phyloP scores from a whole-genome alignment of 2,329 filamentous ascomycete species.

The Cladophialophora carrionii region DNA sequence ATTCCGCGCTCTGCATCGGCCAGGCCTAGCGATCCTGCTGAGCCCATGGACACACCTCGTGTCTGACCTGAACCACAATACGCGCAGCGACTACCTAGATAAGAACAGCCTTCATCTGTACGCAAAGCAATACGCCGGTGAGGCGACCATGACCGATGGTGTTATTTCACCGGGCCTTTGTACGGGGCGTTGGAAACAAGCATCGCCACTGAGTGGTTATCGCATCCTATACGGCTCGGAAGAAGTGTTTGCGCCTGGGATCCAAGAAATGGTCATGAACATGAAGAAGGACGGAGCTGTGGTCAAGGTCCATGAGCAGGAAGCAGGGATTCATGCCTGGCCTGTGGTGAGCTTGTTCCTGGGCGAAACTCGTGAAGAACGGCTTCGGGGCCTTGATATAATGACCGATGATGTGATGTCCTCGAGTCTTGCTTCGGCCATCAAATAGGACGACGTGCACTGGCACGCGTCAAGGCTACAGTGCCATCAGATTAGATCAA shows the following conservation, averaged over 20 bases:
- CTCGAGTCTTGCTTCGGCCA: constrained; percentile 27
- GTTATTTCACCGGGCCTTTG: constrained; percentile 68
- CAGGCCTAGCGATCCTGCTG: constrained; percentile 70
- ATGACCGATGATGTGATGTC: constrained; percentile 36
- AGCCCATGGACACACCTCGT: constrained; percentile 80
- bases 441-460: constrained; percentile 8
- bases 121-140: constrained; percentile 69
- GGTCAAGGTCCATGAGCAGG: constrained; percentile 63
- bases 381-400: constrained; percentile 52
- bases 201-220: constrained; percentile 68
- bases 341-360: constrained; percentile 69
- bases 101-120: constrained; percentile 68
- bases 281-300: constrained; percentile 58
- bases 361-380: constrained; percentile 51
- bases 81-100: constrained; percentile 75
- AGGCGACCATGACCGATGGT: constrained; percentile 57
- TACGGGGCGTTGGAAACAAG: constrained; percentile 65
- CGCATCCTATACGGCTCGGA: constrained; percentile 73
- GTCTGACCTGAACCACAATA: constrained; percentile 68
- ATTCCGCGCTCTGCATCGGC: constrained; percentile 42
- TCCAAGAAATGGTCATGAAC: constrained; percentile 61
- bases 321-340: constrained; percentile 78
- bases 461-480: background rate
- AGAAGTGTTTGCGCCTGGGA: constrained; percentile 76
- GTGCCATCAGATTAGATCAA: constrained; percentile 65